Evolutionary conservation across 257 asterid species (phyloP).

Genomic region (Paraleonurus japonicus): DNA sequence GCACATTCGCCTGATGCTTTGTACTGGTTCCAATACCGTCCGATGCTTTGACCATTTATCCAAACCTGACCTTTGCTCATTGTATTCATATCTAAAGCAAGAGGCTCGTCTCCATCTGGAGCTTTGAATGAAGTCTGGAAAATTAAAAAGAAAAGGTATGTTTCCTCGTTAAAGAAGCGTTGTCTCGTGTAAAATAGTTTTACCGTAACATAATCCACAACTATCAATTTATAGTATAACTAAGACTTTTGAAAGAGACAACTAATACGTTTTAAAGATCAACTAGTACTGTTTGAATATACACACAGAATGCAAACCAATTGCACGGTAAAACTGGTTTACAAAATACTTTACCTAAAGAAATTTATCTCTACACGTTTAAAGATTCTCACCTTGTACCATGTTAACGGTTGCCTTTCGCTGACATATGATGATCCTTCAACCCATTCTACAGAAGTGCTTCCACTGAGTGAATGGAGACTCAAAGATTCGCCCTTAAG

Average conservation of each 20-base stretch:
- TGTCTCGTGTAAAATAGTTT: not conserved
- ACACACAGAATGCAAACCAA: no score
- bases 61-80: slow-evolving; percentile 99
- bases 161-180: not conserved
- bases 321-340: no score
- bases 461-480: slow-evolving; percentile 88
- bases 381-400: slow-evolving; percentile 67
- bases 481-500: slow-evolving; percentile 85
- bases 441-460: slow-evolving; percentile 86
- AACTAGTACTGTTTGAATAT: no score
- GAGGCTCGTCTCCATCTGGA: slow-evolving; percentile 79
- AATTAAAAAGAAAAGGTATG: not conserved
- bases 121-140: slow-evolving; percentile 79
- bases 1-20: slow-evolving; percentile 72
- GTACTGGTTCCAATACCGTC: slow-evolving; percentile 82
- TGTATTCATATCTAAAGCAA: slow-evolving; percentile 85
- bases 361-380: not conserved
- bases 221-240: not conserved
- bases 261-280: not conserved
- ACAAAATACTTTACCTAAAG: no score
- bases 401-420: slow-evolving; percentile 78
- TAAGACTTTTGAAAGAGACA: not conserved
- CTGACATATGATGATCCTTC: slow-evolving; percentile 60
- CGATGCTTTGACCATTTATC: slow-evolving; percentile 91
- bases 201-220: no score